Conservation (phyloP, 1,139 yeast genomes). For the Pichia sp. region DNA sequence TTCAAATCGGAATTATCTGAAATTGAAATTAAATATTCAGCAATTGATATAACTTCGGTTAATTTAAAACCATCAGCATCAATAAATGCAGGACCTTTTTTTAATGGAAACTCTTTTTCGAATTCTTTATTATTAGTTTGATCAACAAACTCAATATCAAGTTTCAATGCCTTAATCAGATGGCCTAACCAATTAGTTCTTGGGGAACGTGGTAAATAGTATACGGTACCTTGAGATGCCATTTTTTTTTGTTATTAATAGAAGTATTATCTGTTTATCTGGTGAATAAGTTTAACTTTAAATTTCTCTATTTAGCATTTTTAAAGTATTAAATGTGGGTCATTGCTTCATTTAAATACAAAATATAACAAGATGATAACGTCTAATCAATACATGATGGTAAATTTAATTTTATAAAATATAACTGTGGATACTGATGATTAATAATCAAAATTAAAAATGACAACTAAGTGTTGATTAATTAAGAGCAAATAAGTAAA, state of each 20-base stretch:
- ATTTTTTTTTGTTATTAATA: not conserved
- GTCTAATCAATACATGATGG: too few relatives aligned
- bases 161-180: slow-evolving; percentile 23
- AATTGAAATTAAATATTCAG: slow-evolving; percentile 25
- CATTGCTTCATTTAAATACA: too few relatives aligned
- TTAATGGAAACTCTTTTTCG: slow-evolving; percentile 22
- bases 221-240: slow-evolving; percentile 18
- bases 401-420: too few relatives aligned
- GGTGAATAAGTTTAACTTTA: too few relatives aligned
- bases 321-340: too few relatives aligned
- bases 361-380: too few relatives aligned
- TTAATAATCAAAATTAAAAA: too few relatives aligned
- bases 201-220: slow-evolving; percentile 16
- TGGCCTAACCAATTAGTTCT: slow-evolving; percentile 19
- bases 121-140: not conserved
- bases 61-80: slow-evolving; percentile 26
- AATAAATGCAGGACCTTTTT: slow-evolving; percentile 29
- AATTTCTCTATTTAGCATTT: not conserved
- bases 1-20: slow-evolving; percentile 14
- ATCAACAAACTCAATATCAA: slow-evolving; percentile 36
- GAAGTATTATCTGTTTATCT: not conserved
- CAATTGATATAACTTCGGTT: slow-evolving; percentile 27
- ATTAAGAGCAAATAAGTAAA: too few relatives aligned
- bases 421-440: too few relatives aligned
- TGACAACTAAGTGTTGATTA: too few relatives aligned